Base-by-base conservation (phyloP, 495 filamentous ascomycete species). In the Penicillium angulare region DNA sequence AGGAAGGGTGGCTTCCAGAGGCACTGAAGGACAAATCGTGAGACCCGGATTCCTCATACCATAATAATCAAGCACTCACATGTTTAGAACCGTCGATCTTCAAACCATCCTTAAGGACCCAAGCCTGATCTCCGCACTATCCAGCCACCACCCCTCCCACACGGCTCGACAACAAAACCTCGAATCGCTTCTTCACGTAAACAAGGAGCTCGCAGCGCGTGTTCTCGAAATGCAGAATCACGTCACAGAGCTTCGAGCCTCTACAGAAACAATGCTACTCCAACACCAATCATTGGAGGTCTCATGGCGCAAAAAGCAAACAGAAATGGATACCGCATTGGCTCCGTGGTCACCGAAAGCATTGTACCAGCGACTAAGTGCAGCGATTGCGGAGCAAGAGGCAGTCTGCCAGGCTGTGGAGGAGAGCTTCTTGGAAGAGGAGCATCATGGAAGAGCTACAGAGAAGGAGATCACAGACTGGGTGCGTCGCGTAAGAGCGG, bases 271-370 rank as follows among this genome's bases (percentile, higher is more conserved):
- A 2, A 86, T 91, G 42, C 82, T 98, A 2, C 81, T 97, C 1
- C 78, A 84, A 2, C 82, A 92, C 16, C 87, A 89, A 60, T 89
- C 87, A 5, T 83, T 96, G 2, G 93, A 97, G 63, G 84, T 88
- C n/a, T 83, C 86, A 49, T 97, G 93, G 90, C 83, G 87, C 34
- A 79, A 84, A 39, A 95, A 95, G 65, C 89, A 97, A 65, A 75
- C 79, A 3, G 88, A 89, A 47, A 93, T 95, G 85, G 93, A 98
- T 62, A 69, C 79, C 4, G 89, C 88, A 7, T 72, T 98, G 40
- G 83, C 85, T 50, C 87, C 87, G 8, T 98, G 93, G 73, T 85
- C 87, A 27, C 89, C 92, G 0, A 88, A 86, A 34, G 84, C 83
- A 34, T 69, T 97, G 59, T 97, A 97, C 57, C 85, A 88, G 67